Base-by-base conservation (phyloP, 257 asterid genomes). In the Solanum appendiculatum region DNA sequence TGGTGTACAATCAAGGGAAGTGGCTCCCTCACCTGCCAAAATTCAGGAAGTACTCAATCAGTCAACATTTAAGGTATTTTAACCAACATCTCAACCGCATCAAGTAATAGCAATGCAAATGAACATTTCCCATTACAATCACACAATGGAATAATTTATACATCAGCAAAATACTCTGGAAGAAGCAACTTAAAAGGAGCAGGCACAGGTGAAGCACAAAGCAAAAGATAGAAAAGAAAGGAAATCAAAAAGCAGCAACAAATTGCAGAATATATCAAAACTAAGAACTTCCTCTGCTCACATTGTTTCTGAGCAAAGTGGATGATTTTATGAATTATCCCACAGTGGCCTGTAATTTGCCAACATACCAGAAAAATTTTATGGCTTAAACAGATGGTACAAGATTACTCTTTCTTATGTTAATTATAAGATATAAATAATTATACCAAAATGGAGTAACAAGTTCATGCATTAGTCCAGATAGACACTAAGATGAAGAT, bases 1-100 rank as follows among this genome's bases (percentile, higher is more conserved):
- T 97, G 99, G 89, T 97, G 99, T 48, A 97, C 91, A 88, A 91
- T 95, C 95, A 97, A 89, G 46, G 99, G 98, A 86, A 96, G 93
- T 40, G 99, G 98, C 86, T 97, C 98, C 91, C 90, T 92, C 89
- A 92, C 98, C 99, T 96, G 98, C 86, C 93, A 94, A 82, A 87
- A 68, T 33, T 64, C 85, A 82, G 13, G 82, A 86, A 70, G 25
- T 31, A 34, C 72, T 21, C 82, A 48, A 31, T 18, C 42, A 86
- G 64, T 9, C 70, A 66, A 66, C 87, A 78, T 78, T 25, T 73
- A 54, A 90, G 68, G 18, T 31, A 42, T 16, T 48, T 33, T 10
- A 78, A 81, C 85, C 39, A 81, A 48, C 20, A 81, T 9, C 8
- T 9, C 85, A 48, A 48, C n/a, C 68, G 20, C 20, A 78, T 78